Evolutionary conservation across 2,329 filamentous ascomycete species (phyloP), one percentile per base, ranked within the genome.

Genomic region (Tricladium varicosporioides): DNA sequence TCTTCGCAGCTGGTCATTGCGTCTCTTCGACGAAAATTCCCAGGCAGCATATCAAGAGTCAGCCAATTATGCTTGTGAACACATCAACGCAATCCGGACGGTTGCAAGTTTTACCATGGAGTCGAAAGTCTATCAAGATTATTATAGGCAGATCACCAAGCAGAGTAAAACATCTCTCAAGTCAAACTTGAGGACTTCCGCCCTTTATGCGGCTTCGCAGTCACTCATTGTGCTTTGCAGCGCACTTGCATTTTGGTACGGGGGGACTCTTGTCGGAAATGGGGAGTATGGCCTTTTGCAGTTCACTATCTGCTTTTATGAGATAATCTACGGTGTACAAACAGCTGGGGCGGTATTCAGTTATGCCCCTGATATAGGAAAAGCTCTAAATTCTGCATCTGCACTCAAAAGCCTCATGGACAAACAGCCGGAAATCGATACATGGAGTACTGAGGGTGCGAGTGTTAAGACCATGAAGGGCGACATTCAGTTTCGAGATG

Each of bases 261-360:
- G 75, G 18, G 74, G 72, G 1, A 70, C 70, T 44, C 71, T 79
- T 5, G 65, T 78, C 1, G 68, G 67, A 4, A 68, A 63, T 1
- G 65, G 62, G 5, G 75, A 79, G 59, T 75, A 75, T 48, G 63
- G 69, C 18, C 67, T 69, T 1, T 59, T 68, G 5, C 70, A 77
- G 16, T 83, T 83, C 67, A 83, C 81, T 63, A 74, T 80, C 1
- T 74, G 79, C 2, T 81, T 78, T 59, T 74, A 78, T 19, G 74
- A 76, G 0, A 72, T 82, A 19, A 72, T 83, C 1, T 59, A 52
- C 22, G 60, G 59, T 15, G 53, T 48, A 5, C 53, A 63, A 19
- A 44, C 53, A 7, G 50, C 60, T 9, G 58, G 56, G 5, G 51
- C 46, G 8, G 42, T 62, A 11, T 62, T 64, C n/a, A 53, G 59